A percentile compares a stretch with the other conserved stretches of the same genome.
phyloP scores from a whole-genome alignment of 1,284 basidiomycete genomes.

The Ganoderma lingzhi region DNA sequence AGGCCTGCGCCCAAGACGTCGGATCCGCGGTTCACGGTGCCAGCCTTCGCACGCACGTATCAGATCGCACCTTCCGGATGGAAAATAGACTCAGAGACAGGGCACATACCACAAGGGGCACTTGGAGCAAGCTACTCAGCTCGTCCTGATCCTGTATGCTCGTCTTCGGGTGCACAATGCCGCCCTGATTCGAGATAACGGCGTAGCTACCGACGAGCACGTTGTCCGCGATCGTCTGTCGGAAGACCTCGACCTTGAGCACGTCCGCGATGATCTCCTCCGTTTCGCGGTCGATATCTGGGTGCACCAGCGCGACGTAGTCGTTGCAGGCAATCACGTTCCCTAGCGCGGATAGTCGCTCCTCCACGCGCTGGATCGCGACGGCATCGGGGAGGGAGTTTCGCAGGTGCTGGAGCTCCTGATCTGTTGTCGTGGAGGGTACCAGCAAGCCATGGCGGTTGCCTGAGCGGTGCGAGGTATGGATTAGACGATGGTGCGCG shows the following conservation, averaged over 20 bases:
- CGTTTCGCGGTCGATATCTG: slow-evolving; percentile 97
- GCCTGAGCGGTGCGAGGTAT: slow-evolving; percentile 52
- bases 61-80: slow-evolving; percentile 16
- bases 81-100: slow-evolving; percentile 6
- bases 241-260: slow-evolving; percentile 98
- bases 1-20: slow-evolving; percentile 98
- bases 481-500: background rate
- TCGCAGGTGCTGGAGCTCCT: slow-evolving; percentile 97
- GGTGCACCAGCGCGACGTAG: slow-evolving; percentile 96
- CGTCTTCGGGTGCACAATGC: slow-evolving; percentile 97
- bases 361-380: slow-evolving; percentile 95
- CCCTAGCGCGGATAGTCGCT: slow-evolving; percentile 94
- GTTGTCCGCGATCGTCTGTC: slow-evolving; percentile 97
- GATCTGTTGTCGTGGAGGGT: slow-evolving; percentile 95
- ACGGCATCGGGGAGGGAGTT: slow-evolving; percentile 95
- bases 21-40: slow-evolving; percentile 98
- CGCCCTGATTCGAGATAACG: slow-evolving; percentile 95
- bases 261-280: slow-evolving; percentile 99
- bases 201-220: slow-evolving; percentile 97
- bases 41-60: slow-evolving; percentile 69
- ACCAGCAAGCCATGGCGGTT: slow-evolving; percentile 97
- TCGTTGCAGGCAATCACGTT: slow-evolving; percentile 99
- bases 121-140: slow-evolving; percentile 92
- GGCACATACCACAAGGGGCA: slow-evolving; percentile 88
- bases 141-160: slow-evolving; percentile 98